Conservation (phyloP, 805 yeast genomes). For the Saturnispora ahearnii region DNA sequence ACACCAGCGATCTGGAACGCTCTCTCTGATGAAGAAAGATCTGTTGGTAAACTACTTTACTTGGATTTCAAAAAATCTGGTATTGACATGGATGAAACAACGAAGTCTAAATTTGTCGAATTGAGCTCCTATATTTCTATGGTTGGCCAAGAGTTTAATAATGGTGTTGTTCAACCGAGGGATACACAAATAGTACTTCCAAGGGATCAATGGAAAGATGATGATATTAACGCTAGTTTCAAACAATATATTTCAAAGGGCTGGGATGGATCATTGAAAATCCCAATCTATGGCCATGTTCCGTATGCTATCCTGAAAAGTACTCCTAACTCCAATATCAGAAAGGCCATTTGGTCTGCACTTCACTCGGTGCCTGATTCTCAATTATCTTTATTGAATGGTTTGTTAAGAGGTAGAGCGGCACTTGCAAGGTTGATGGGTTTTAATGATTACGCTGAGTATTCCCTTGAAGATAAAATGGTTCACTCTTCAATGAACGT, state of each 20-base stretch:
- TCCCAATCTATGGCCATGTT: conserved; percentile 54
- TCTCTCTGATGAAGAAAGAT: conserved; percentile 64
- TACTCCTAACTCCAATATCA: conserved; percentile 44
- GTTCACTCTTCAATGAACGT: conserved; percentile 77
- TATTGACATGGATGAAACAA: conserved; percentile 59
- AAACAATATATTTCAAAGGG: conserved; percentile 20
- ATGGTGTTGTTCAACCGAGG: conserved; percentile 32
- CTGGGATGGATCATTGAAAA: conserved; percentile 33
- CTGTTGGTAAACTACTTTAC: conserved; percentile 71
- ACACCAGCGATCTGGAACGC: conserved; percentile 23
- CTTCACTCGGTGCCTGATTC: conserved; percentile 54
- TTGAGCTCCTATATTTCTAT: conserved; percentile 74
- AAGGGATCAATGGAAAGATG: conserved; percentile 22
- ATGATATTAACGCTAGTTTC: conserved; percentile 19
- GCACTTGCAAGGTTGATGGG: conserved; percentile 68
- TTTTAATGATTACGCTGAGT: conserved; percentile 58
- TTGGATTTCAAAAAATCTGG: conserved; percentile 90
- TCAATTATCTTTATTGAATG: conserved; percentile 53
- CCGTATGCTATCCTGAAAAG: conserved; percentile 58
- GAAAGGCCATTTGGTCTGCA: conserved; percentile 67
- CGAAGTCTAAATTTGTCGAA: conserved; percentile 62
- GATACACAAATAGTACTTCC: conserved; percentile 24
- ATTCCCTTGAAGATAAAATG: conserved; percentile 85
- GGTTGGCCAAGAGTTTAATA: conserved; percentile 68
- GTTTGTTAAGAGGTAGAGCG: conserved; percentile 56